phyloP scores from a whole-genome alignment of 2,329 filamentous ascomycete species.

The Claviceps arundinis region DNA sequence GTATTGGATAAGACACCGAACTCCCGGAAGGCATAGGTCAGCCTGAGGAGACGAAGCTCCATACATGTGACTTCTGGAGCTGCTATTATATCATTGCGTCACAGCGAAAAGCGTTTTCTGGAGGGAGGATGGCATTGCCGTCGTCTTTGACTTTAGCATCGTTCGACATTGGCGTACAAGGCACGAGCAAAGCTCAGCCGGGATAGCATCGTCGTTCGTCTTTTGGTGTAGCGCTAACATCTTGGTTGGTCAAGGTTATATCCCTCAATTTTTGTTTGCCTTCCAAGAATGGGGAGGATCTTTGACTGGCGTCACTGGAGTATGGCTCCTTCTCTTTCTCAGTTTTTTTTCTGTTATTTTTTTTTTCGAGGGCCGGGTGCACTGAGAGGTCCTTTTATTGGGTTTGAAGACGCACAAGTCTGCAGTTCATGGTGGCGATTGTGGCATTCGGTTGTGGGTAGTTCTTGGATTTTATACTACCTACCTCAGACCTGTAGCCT shows the following conservation, averaged over 20 bases:
- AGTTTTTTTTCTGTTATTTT: neutral
- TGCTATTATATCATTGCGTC: neutral
- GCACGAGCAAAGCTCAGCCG: neutral
- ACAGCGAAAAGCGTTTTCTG: neutral
- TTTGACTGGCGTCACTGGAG: slow-evolving; percentile 4
- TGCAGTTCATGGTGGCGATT: neutral
- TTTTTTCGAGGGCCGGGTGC: no score
- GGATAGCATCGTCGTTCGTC: neutral
- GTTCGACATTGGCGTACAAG: slow-evolving; percentile 1
- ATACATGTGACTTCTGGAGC: neutral
- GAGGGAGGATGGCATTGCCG: neutral
- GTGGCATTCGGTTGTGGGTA: neutral
- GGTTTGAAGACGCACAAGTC: neutral
- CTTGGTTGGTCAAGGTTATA: neutral
- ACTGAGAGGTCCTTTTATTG: neutral
- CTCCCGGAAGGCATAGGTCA: neutral
- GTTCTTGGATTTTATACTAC: slow-evolving; percentile 1
- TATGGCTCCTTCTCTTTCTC: neutral
- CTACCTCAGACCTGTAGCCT: no score
- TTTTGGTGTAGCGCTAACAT: slow-evolving; percentile 1
- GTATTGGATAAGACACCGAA: neutral
- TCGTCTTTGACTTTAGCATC: slow-evolving; percentile 3
- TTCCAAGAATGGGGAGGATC: neutral
- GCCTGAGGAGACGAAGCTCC: neutral
- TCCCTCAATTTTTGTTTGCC: neutral